phyloP scores from a whole-genome alignment of 805 yeast species.

The Yarrowia sp. region DNA sequence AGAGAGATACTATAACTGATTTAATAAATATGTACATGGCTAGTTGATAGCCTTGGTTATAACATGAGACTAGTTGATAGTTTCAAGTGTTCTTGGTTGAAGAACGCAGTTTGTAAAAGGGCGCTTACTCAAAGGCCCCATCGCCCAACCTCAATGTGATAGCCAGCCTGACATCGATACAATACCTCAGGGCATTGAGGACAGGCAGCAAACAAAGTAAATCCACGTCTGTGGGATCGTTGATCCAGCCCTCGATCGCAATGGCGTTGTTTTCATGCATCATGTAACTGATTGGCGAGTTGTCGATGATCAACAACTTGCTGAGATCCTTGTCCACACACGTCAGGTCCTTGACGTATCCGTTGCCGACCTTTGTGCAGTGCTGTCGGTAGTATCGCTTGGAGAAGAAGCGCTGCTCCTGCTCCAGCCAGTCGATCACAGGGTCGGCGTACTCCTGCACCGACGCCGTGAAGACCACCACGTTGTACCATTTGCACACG shows the following conservation, averaged over 20 bases:
- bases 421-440: slow-evolving; percentile 86
- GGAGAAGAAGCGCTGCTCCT: slow-evolving; percentile 52
- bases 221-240: slow-evolving; percentile 88
- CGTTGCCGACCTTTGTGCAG: slow-evolving; percentile 67
- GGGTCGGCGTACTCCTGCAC: slow-evolving; percentile 97
- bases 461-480: slow-evolving; percentile 92
- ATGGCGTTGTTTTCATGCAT: slow-evolving; percentile 79
- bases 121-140: slow-evolving; percentile 45
- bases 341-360: slow-evolving; percentile 76
- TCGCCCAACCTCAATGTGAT: slow-evolving; percentile 76
- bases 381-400: slow-evolving; percentile 73
- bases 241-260: slow-evolving; percentile 95
- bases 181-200: slow-evolving; percentile 67
- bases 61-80: slow-evolving; percentile 17
- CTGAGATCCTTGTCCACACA: slow-evolving; percentile 56
- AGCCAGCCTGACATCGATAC: slow-evolving; percentile 80
- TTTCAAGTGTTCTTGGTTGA: neutral
- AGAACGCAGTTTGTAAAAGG: neutral
- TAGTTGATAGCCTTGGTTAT: slow-evolving; percentile 17
- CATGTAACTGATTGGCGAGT: slow-evolving; percentile 87
- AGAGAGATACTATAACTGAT: neutral
- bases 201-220: slow-evolving; percentile 78
- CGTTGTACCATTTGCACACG: slow-evolving; percentile 81
- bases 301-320: slow-evolving; percentile 77
- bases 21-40: slow-evolving; percentile 20